Base-by-base conservation (phyloP, 2,329 filamentous ascomycete genomes). In the Xylariaceae sp. region DNA sequence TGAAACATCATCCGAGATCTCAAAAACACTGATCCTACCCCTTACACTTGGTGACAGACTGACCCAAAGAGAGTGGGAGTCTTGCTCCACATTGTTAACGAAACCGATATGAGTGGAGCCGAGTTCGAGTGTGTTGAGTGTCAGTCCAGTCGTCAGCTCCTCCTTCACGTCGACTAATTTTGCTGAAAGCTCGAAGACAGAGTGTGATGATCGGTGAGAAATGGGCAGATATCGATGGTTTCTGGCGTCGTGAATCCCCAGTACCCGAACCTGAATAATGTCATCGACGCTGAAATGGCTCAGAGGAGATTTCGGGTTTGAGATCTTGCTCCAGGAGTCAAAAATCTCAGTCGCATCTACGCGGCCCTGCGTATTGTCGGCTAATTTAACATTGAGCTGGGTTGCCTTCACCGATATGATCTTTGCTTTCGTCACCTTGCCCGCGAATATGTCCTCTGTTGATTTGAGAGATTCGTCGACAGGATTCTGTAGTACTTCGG, bases 201-300 rank as follows among this genome's bases (percentile, higher is more conserved):
- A 85, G 67, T 90, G 91, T 48, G 83, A 84, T 42, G 84, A 83
- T 46, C 90, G 82, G 70, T 97, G 92, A 35, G 87, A 88, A 61
- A 99, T 89, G 2, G 94, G 91, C 39, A 99, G 76, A 72, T 96
- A 99, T 41, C 87, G 85, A 69, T 96, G 89, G 60, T 89, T 95
- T 58, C 87, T 85, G 44, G 90, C 88, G 70, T 96, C 90, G 64
- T 97, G 92, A 31, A 95, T 78, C 55, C 91, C 92, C 33, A 97
- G 75, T 35, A 96, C 80, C 62, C 85, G 87, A 36, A 91, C 90
- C 12, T 80, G 73, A 30, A 96, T 70, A 41, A 83, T 72, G 50
- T 92, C 82, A 58, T 88, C 87, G 44, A 78, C 74, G 54, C 82
- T 79, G 71, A 95, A 95, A 54, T 80, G 78, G 48, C 76, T 75